Evolutionary conservation across 1,139 yeast species (phyloP).

Genomic region (Blastobotrys apis): DNA sequence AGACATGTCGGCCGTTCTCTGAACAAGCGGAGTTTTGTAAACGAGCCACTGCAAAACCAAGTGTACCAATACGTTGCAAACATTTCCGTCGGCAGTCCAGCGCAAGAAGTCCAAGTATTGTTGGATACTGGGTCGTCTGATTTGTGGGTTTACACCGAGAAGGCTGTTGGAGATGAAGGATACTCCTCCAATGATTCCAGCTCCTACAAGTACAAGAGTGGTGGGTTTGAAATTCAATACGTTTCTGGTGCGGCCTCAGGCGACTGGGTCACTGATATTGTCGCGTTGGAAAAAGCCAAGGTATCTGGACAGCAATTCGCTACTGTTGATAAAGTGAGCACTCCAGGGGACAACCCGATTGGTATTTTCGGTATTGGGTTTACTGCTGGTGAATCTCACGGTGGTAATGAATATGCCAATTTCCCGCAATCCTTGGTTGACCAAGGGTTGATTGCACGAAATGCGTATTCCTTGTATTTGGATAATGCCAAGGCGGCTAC

Average conservation of each 20-base stretch:
- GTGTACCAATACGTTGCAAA: constrained; percentile 40
- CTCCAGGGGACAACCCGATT: constrained; percentile 12
- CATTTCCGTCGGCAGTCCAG: constrained; percentile 51
- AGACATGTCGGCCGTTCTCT: background rate
- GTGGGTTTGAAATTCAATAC: constrained; percentile 23
- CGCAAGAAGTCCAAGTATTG: constrained; percentile 45
- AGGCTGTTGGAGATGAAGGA: constrained; percentile 4
- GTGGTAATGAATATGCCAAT: constrained; percentile 30
- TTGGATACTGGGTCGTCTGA: constrained; percentile 49
- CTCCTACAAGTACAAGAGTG: constrained; percentile 12
- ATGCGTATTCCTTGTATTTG: constrained; percentile 51
- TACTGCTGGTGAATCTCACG: constrained; percentile 11
- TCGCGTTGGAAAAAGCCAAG: constrained; percentile 34
- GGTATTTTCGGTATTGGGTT: constrained; percentile 17
- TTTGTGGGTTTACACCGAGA: constrained; percentile 39
- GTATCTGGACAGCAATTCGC: constrained; percentile 13
- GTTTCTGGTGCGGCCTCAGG: constrained; percentile 38
- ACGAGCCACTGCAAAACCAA: constrained; percentile 22
- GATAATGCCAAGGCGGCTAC: constrained; percentile 38
- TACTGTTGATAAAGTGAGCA: constrained; percentile 10
- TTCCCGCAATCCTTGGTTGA: constrained; percentile 46
- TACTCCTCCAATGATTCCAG: constrained; percentile 12
- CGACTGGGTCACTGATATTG: constrained; percentile 46
- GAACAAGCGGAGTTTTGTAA: constrained; percentile 6
- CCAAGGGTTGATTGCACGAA: constrained; percentile 44